Percentiles rank a stretch among this genome's conserved stretches.
These are phyloP conservation scores for Chrysoporthe deuterocubensis DNA, from an alignment of 2,329 filamentous ascomycete species.

Conservation along the genomic window DNA sequence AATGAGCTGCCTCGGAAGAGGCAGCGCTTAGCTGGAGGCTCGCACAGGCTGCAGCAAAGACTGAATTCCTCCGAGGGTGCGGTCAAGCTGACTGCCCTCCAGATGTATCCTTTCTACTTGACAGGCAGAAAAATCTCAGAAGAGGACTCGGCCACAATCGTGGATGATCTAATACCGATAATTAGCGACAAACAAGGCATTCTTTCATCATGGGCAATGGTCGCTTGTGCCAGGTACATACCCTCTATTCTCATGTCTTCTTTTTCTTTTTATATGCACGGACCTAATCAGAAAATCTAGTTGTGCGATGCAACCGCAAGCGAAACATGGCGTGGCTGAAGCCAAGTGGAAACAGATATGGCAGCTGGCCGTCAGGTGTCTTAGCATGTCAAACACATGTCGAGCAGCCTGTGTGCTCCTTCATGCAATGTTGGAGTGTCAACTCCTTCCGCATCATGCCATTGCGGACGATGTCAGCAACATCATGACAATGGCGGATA, in stretches of 20 bases:
- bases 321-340: constrained; percentile 46
- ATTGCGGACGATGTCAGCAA: constrained; percentile 72
- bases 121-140: constrained; percentile 48
- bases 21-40: constrained; percentile 47
- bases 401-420: constrained; percentile 79
- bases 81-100: constrained; percentile 56
- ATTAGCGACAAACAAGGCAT: constrained; percentile 71
- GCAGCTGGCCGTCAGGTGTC: constrained; percentile 72
- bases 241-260: constrained; percentile 2
- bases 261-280: neutral
- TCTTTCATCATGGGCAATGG: constrained; percentile 79
- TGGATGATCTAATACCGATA: constrained; percentile 61
- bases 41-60: constrained; percentile 53
- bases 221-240: constrained; percentile 77
- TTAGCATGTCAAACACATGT: constrained; percentile 72
- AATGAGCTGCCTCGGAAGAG: constrained; percentile 59
- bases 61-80: constrained; percentile 49
- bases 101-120: constrained; percentile 62
- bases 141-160: constrained; percentile 57
- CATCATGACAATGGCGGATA: constrained; percentile 76
- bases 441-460: constrained; percentile 69
- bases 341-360: constrained; percentile 73
- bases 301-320: constrained; percentile 48
- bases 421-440: constrained; percentile 65
- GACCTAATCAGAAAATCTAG: constrained; percentile 35